Conservation (phyloP, 805 yeast species). For the Kregervanrija pseudodelftensis region DNA sequence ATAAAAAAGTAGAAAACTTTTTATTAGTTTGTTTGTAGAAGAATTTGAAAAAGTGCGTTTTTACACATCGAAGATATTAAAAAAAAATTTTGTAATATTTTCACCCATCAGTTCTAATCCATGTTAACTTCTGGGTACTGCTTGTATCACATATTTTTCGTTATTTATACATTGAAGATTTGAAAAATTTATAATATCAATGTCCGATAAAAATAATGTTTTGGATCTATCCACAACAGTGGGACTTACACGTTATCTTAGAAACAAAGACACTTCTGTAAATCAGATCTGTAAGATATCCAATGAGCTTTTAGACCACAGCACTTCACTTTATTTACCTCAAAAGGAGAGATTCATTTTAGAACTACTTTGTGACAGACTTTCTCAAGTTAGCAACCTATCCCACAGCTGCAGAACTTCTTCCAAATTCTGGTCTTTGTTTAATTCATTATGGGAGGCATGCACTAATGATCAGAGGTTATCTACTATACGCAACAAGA, state of each 20-base stretch:
- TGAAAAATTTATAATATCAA: slow-evolving; percentile 8
- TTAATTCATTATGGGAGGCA: slow-evolving; percentile 27
- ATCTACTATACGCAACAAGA: slow-evolving; percentile 30
- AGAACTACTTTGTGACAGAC: slow-evolving; percentile 53
- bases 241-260: slow-evolving; percentile 46
- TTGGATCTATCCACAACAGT: slow-evolving; percentile 31
- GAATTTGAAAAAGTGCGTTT: no score
- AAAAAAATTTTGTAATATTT: no score
- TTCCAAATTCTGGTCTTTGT: slow-evolving; percentile 43
- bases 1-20: no score
- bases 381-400: slow-evolving; percentile 39
- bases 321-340: slow-evolving; percentile 41
- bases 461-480: slow-evolving; percentile 14
- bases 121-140: no score
- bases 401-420: slow-evolving; percentile 34
- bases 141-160: no score
- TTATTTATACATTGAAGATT: no score
- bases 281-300: slow-evolving; percentile 34
- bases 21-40: no score
- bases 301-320: slow-evolving; percentile 26
- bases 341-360: slow-evolving; percentile 46
- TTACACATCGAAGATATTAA: no score
- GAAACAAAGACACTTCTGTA: slow-evolving; percentile 43
- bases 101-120: no score
- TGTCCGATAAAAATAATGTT: slow-evolving; percentile 1